Conservation (phyloP, 768 basidiomycete genomes). For the Termitomyces sp. region DNA sequence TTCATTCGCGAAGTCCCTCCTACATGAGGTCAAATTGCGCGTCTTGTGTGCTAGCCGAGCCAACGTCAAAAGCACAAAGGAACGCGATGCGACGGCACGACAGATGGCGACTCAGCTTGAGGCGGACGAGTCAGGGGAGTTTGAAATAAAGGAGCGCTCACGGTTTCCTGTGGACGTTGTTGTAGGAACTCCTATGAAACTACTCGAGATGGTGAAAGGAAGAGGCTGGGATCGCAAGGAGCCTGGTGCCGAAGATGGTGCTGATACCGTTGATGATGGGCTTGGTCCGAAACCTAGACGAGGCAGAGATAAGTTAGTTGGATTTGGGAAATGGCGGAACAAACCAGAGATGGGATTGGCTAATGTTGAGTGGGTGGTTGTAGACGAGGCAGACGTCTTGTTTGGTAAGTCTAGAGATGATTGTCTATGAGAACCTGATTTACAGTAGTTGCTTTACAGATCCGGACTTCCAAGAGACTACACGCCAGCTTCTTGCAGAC, state of each 20-base stretch:
- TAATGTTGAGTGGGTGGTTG: constrained; percentile 80
- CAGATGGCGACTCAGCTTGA: constrained; percentile 39
- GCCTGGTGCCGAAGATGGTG: constrained; percentile 16
- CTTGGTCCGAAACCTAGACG: constrained; percentile 21
- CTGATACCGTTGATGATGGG: constrained; percentile 16
- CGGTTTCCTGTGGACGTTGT: constrained; percentile 40
- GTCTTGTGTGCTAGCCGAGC: constrained; percentile 64
- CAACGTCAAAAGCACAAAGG: constrained; percentile 33
- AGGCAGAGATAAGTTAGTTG: constrained; percentile 28
- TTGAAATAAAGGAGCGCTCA: constrained; percentile 16
- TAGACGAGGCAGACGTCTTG: constrained; percentile 90
- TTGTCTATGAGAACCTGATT: neutral
- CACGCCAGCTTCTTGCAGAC: constrained; percentile 62
- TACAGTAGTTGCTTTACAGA: constrained; percentile 37
- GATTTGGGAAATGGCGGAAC: constrained; percentile 35
- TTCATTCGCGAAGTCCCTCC: constrained; percentile 63
- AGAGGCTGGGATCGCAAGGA: constrained; percentile 43
- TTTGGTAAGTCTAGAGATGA: constrained; percentile 51
- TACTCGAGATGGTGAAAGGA: constrained; percentile 54
- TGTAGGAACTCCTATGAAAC: constrained; percentile 59
- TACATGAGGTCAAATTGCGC: constrained; percentile 74
- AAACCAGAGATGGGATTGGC: constrained; percentile 57
- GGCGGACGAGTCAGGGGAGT: constrained; percentile 13
- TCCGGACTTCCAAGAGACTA: constrained; percentile 75
- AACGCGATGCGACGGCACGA: constrained; percentile 35